Base-by-base conservation (phyloP, 1,284 basidiomycete species). In the Marasmius oreades region DNA sequence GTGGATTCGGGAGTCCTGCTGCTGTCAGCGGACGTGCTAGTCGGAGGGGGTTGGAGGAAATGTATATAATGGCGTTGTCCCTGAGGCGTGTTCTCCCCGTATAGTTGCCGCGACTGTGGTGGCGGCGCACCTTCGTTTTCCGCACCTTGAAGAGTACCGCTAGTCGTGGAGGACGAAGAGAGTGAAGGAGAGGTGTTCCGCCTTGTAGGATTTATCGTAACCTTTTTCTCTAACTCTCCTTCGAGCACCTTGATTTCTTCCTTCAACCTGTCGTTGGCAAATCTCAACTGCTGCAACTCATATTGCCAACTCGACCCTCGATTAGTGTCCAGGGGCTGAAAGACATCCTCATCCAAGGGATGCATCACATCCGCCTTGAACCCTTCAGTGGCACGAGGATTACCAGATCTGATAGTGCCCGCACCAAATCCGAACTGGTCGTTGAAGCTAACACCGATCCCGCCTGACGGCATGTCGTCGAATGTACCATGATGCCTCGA, bases 271-370 rank as follows among this genome's bases (percentile, higher is more conserved):
- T 84, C 77, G 67, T 96, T 95, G 53, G 81, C 77, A 64, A 85
- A 85, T 67, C 85, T 81, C 63, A 95, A 77, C 72, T 94, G 90
- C 71, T 94, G 90, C 36, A 96, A 76, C 73, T 95, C 93, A 66
- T 93, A 95, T 71, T 95, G 93, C 93, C 94, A 96, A 61, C 88
- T 92, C 37, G 87, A 86, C 20, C 79, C 84, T 11, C 86, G 73
- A 7, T 72, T 69, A 0, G 80, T 77, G 46, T 88, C 85, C 20
- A 94, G 78, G 68, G 92, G 90, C 47, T 83, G 84, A 62, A 93
- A 93, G 8, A 93, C 70, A 61, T 89, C 84, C 28, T 66, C 70
- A 1, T 59, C 39, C 16, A 67, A 11, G 6, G 73, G 61, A 46
- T 77, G 72, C 23, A 61, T 59, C 48, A 67, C 47, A n/a, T 42